phyloP scores from a whole-genome alignment of 768 basidiomycete species.

The Leccinum aurantiacum region DNA sequence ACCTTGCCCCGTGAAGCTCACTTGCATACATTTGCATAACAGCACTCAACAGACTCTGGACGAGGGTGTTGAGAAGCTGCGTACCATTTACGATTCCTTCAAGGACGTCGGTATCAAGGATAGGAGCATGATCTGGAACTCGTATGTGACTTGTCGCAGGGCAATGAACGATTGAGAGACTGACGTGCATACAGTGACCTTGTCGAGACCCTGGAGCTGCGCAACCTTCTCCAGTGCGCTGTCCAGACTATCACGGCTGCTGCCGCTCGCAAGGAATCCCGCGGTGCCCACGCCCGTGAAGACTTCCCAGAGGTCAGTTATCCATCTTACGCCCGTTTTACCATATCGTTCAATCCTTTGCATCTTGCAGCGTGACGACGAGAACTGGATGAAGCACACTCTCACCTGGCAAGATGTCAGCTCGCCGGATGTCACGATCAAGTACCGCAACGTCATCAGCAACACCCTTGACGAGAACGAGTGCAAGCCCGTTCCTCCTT shows the following conservation, averaged over 20 bases:
- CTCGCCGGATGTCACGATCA: constrained; percentile 82
- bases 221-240: constrained; percentile 93
- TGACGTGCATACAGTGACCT: constrained; percentile 64
- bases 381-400: constrained; percentile 93
- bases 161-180: constrained; percentile 5
- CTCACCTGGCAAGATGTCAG: constrained; percentile 83
- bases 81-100: constrained; percentile 83
- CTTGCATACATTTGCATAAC: constrained; percentile 3
- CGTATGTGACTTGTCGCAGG: constrained; percentile 51
- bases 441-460: constrained; percentile 84
- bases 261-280: constrained; percentile 93
- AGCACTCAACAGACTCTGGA: constrained; percentile 89
- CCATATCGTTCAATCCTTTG: not conserved
- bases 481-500: constrained; percentile 96
- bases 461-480: constrained; percentile 92
- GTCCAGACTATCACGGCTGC: constrained; percentile 94
- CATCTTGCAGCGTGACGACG: constrained; percentile 76
- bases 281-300: constrained; percentile 98
- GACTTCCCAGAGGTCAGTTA: constrained; percentile 86
- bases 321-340: not conserved
- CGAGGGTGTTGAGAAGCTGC: constrained; percentile 88
- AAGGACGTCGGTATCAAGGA: constrained; percentile 95
- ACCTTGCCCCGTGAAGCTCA: constrained; percentile 4
- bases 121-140: constrained; percentile 99
- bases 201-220: constrained; percentile 94